Evolutionary conservation across 768 basidiomycete genomes (phyloP), one percentile per base, ranked within the genome.

Genomic region (Paxillus involutus): DNA sequence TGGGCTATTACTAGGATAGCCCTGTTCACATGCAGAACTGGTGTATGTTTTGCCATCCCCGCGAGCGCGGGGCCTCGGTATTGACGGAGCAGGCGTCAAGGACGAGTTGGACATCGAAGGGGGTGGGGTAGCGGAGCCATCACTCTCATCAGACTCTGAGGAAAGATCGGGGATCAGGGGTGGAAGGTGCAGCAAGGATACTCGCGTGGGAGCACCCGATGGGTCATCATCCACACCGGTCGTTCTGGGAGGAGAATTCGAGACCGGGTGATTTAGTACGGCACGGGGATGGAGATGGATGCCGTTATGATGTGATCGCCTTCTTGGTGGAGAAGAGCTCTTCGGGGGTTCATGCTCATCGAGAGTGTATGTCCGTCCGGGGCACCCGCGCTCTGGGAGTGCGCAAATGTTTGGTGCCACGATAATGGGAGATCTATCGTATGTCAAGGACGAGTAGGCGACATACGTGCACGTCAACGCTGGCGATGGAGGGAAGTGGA

Each of bases 381-480:
- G 85, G 65, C 85, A 88, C 30, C 88, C 88, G 55, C 91, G 84
- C 61, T 82, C 89, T 35, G 91, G 91, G 21, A 94, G 78, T 10
- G 85, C 83, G 64, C 89, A 91, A 35, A 77, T 69, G 64, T 91
- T 89, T 32, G 86, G 85, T 21, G 80, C 64, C 59, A 90, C 86
- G 64, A 83, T 74, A 65, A 93, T 88, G 55, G 90, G 89, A 4
- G 87, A 82, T 53, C 91, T 86, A 75, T 93, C 90, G 72, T 93
- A 93, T 8, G 73, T 65, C 35, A 73, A 63, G 33, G 77, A 57
- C 4, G 75, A 75, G 65, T 79, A 69, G 14, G 79, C 77, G 30
- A 65, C 62, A 64, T 76, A 74, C 51, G 71, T 73, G 51, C 71
- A 68, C 32, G 73, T 64, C 57, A 77, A 66, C 29, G 62, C 51